Evolutionary conservation across 2,329 filamentous ascomycete genomes (phyloP), one percentile per base, ranked within the genome.

Genomic region (Lachnellula suecica): DNA sequence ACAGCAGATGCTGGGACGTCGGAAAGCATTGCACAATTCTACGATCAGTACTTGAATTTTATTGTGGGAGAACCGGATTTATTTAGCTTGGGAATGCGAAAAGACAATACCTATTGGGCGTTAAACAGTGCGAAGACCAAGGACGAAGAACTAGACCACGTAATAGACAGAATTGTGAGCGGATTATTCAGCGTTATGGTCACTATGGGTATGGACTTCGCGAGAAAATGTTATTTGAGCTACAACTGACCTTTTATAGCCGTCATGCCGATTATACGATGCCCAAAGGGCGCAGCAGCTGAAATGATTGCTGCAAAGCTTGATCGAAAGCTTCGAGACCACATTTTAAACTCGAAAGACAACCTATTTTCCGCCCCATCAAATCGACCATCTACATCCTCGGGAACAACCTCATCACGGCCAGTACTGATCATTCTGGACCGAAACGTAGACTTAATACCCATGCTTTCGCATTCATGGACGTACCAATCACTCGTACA

Each of bases 381-480:
- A 52, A 79, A 85, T 47, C 79, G 88, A 55, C 78, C 84, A 2
- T 73, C 78, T 7, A 72, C 77, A 10, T 72, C 78, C 6, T 70
- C 79, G 1, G 79, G 81, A 15, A 86, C 88, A 0, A 81, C 87
- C 2, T 82, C 85, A 8, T 89, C 90, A 22, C 79, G 95, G 44
- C 94, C 95, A 1, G 91, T 97, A 0, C 82, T 99, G 42, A 84
- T 99, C 60, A 88, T 99, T 47, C 87, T 97, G 44, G 94, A 99
- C 71, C 87, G 94, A 61, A 97, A 97, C 66, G 86, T 99, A 41
- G 94, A 99, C 70, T 74, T 99, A 48, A 91, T 96, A 59, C 92
- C 94, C 2, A 97, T 99, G 94, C 81, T 99, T n/a, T 97, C 93
- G 13, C 94, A 99, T 72, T 97, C 92, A 1, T 92, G 88, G 88